Evolutionary conservation across 345 rosid species (phyloP), one percentile per base, ranked within the genome.

Genomic region (Hevea brasiliensis): DNA sequence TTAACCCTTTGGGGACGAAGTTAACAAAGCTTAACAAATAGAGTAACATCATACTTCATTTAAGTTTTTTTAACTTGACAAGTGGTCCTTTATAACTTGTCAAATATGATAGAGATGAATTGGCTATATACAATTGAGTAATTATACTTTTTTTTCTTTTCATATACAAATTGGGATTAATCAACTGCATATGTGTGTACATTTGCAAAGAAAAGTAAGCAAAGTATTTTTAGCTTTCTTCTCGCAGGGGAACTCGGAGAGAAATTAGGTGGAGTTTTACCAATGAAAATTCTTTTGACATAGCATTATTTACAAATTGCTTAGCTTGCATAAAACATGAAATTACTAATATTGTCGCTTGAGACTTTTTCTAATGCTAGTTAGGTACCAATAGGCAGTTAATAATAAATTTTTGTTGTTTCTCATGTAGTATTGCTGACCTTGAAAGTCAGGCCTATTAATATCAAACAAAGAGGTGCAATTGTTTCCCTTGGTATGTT

Each of bases 361-460:
- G 23, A 14, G 27, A 72, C 45, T 35, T n/a, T 42, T n/a, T n/a
- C n/a, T n/a, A 42, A 55, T 61, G 56, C 45, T 51, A 55, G 58
- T 27, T 40, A 42, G 77, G 7, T 65, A 7, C 8, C 47, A 14
- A 7, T 41, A 32, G 21, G 47, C 42, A 12, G 24, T 21, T 58
- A 64, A 63, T 60, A 45, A 10, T 45, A 41, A 56, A 24, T 32
- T 72, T 79, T 21, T 10, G 20, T 71, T 15, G 18, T 70, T 29
- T 27, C 37, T 1, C 32, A 51, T 80, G 81, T 92, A 92, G 97
- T 79, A 86, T 81, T 76, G 93, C 89, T 7, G 91, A 89, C 67
- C 97, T 94, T 1, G 98, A 94, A 81, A 92, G 97, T 65, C 97
- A 1, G 98, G 97, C 48, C 80, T 94, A 15, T 84, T 94, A 68